Conservation (phyloP, 208 protist genomes). For the Leishmania aethiopica region DNA sequence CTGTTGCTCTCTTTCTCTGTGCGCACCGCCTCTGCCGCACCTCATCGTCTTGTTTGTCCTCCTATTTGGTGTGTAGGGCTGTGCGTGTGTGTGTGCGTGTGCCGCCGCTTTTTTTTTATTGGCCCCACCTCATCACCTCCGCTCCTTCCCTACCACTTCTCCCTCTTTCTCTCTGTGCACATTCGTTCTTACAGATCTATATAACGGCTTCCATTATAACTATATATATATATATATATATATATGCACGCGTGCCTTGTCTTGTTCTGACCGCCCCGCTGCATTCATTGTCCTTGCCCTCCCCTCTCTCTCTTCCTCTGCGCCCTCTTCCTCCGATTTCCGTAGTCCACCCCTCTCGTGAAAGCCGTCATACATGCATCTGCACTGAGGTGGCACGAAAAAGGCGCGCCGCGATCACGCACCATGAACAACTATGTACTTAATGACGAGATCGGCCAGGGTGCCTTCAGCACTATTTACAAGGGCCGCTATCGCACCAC, state of each 20-base stretch:
- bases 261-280: neutral
- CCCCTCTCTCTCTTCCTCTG: neutral
- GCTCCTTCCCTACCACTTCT: neutral
- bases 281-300: neutral
- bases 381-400: neutral
- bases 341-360: neutral
- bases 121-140: too few relatives aligned
- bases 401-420: neutral
- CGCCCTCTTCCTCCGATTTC: neutral
- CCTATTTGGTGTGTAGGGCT: neutral
- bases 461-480: conserved; percentile 89
- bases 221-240: neutral
- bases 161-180: neutral
- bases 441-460: conserved; percentile 93
- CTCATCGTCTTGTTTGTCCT: neutral
- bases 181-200: neutral
- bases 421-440: conserved; percentile 95
- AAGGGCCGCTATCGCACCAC: conserved; percentile 92
- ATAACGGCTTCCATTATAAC: neutral
- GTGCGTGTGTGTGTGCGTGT: neutral
- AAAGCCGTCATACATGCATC: neutral
- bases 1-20: neutral
- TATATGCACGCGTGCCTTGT: neutral
- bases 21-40: neutral
- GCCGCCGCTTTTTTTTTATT: neutral